Evolutionary conservation across 805 yeast genomes (phyloP), one percentile per base, ranked within the genome.

Genomic region (Metschnikowia vanudenii): DNA sequence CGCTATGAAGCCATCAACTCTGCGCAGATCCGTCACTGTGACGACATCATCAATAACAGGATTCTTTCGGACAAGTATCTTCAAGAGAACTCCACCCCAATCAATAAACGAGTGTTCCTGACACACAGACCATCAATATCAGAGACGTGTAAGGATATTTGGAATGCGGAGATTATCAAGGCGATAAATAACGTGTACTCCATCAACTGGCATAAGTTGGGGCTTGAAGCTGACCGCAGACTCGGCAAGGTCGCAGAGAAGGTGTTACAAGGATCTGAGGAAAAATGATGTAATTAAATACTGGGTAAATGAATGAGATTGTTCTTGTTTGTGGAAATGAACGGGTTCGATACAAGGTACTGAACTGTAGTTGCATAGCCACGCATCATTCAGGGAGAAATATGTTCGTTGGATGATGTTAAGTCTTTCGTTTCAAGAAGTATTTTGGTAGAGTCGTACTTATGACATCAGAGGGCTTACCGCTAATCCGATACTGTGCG

Each of bases 161-260:
- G 96, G 96, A 84, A 87, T 59, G 81, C 79, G 37, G 91, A 85
- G 60, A 76, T 87, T 44, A 74, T 84, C 47, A 71, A 69, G 37
- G 75, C 78, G 48, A 87, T 82, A 18, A 80, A 81, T 54, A 83
- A 85, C 79, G 54, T 85, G 12, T 85, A 84, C 57, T 58, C 75
- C 39, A 69, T 79, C 51, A 73, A 75, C 60, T 67, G 80, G 76
- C 69, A 76, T 63, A 65, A 68, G 46, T 56, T 62, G 54, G 74
- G 73, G 1, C 55, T 69, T 33, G 57, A 63, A 20, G 61, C 64
- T 13, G 74, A 71, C 54, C 57, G 61, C 46, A 63, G 66, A 55
- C 40, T 68, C 34, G 55, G 53, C 41, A 54, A 57, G 28, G 54
- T 69, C 45, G 58, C 66, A 7, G 64, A 65, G 47, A 67, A 64